Evolutionary conservation across 176 grass and related monocot species (phyloP).

Genomic region (Eleusine indica): DNA sequence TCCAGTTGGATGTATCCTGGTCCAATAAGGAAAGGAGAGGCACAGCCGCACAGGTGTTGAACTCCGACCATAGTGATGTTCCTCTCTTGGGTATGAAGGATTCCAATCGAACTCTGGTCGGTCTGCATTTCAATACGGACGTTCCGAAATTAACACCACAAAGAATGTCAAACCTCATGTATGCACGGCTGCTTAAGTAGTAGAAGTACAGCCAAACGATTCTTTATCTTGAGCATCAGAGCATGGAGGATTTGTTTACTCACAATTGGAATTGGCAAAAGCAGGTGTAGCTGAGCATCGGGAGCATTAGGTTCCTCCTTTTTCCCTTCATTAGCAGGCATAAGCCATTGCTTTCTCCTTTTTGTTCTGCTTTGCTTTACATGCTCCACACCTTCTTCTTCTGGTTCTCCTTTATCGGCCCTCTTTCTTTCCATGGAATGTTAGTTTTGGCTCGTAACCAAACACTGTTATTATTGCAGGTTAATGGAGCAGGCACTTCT

Average conservation of each 20-base stretch:
- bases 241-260: constrained; percentile 43
- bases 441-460: constrained; percentile 26
- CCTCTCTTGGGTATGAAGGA: constrained; percentile 15
- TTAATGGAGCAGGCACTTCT: constrained; percentile 47
- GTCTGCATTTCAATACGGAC: constrained; percentile 4
- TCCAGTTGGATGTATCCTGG: constrained; percentile 28
- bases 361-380: constrained; percentile 47
- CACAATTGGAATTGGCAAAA: constrained; percentile 20
- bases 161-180: constrained; percentile 9
- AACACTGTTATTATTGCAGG: constrained; percentile 24
- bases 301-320: constrained; percentile 62
- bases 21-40: not conserved
- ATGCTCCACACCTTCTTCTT: constrained; percentile 39
- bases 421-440: constrained; percentile 40
- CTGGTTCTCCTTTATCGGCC: constrained; percentile 21
- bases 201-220: constrained; percentile 17
- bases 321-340: constrained; percentile 43
- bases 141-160: constrained; percentile 29
- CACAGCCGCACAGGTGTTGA: constrained; percentile 16
- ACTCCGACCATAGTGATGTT: not conserved
- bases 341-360: constrained; percentile 29
- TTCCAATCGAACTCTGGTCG: not conserved
- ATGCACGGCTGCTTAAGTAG: not conserved
- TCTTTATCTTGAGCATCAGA: constrained; percentile 8
- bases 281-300: constrained; percentile 41